phyloP scores from a whole-genome alignment of 2,329 filamentous ascomycete species.

The Magnaporthales sp. region DNA sequence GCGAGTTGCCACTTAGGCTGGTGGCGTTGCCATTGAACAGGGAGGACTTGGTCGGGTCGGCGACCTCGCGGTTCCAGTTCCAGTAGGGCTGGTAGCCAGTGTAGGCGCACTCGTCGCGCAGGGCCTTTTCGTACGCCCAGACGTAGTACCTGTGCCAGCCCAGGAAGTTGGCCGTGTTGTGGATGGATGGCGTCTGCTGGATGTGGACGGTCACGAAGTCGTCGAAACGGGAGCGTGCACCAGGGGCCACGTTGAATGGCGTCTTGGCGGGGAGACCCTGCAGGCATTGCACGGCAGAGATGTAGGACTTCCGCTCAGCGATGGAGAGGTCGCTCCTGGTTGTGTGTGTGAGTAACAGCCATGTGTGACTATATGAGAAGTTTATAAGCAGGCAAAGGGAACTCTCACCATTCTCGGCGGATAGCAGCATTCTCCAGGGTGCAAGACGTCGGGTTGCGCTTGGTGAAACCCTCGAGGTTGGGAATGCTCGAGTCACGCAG shows the following conservation, averaged over 20 bases:
- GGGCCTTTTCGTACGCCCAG: slow-evolving; percentile 21
- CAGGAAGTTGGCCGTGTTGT: slow-evolving; percentile 15
- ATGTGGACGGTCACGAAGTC: slow-evolving; percentile 24
- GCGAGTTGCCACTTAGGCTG: slow-evolving; percentile 27
- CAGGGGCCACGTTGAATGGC: slow-evolving; percentile 14
- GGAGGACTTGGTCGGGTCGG: slow-evolving; percentile 23
- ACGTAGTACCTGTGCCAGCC: slow-evolving; percentile 22
- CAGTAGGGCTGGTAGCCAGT: slow-evolving; percentile 26
- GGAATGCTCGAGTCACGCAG: slow-evolving; percentile 17
- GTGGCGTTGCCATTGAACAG: slow-evolving; percentile 32
- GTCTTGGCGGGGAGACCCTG: slow-evolving; percentile 12
- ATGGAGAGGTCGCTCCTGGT: slow-evolving; percentile 16
- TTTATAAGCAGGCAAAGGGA: background rate
- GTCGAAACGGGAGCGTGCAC: slow-evolving; percentile 19
- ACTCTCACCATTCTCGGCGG: slow-evolving; percentile 17
- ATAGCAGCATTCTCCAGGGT: slow-evolving; percentile 19
- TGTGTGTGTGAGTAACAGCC: background rate
- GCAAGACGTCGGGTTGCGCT: slow-evolving; percentile 16
- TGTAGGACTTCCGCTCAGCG: slow-evolving; percentile 16
- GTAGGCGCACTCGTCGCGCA: slow-evolving; percentile 27
- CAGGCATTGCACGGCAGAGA: slow-evolving; percentile 17
- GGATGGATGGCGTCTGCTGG: slow-evolving; percentile 22
- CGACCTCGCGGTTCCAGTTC: slow-evolving; percentile 26
- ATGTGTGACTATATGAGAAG: background rate
- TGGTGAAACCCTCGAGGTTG: slow-evolving; percentile 18